These are phyloP conservation scores for Trypethelium eluteriae DNA, from an alignment of 495 filamentous ascomycete genomes.

Conservation along the genomic window DNA sequence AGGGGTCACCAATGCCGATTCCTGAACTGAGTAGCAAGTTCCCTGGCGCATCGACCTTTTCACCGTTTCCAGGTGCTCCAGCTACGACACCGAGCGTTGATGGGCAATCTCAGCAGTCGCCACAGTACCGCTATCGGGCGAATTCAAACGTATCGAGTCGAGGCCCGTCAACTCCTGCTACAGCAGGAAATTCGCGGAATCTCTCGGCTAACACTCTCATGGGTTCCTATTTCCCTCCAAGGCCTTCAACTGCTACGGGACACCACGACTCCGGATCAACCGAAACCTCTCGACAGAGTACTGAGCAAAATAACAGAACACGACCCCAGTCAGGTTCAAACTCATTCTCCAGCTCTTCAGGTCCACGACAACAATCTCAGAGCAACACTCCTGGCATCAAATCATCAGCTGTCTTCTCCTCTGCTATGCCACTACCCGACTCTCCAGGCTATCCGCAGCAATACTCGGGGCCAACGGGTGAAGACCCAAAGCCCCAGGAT, in stretches of 20 bases:
- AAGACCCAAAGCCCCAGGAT: conserved; percentile 29
- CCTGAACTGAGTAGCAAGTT: conserved; percentile 13
- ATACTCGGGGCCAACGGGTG: conserved; percentile 23
- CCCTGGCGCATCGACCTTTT: conserved; percentile 4
- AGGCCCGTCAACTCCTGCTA: conserved; percentile 19
- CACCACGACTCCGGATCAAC: conserved; percentile 16
- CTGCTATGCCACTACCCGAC: conserved; percentile 31
- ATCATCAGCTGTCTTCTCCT: conserved; percentile 28
- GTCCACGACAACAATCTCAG: neutral
- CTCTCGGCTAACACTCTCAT: conserved; percentile 10
- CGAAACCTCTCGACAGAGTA: conserved; percentile 17
- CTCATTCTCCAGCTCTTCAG: conserved; percentile 8
- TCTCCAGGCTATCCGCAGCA: conserved; percentile 1
- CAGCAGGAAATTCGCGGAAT: conserved; percentile 11
- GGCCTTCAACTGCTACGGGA: conserved; percentile 14
- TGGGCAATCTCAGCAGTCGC: conserved; percentile 1
- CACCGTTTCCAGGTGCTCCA: conserved; percentile 6
- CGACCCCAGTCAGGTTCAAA: conserved; percentile 3
- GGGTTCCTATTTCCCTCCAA: conserved; percentile 15
- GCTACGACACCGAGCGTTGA: conserved; percentile 7
- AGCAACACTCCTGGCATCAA: neutral
- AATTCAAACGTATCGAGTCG: conserved; percentile 21
- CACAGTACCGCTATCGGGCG: conserved; percentile 13
- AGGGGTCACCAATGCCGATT: conserved; percentile 24
- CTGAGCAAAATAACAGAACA: conserved; percentile 10